A percentile compares a stretch with the other conserved stretches of the same genome.
These are phyloP conservation scores for Ophiostoma perfectum DNA, from an alignment of 2,329 filamentous ascomycete genomes.

Conservation along the genomic window DNA sequence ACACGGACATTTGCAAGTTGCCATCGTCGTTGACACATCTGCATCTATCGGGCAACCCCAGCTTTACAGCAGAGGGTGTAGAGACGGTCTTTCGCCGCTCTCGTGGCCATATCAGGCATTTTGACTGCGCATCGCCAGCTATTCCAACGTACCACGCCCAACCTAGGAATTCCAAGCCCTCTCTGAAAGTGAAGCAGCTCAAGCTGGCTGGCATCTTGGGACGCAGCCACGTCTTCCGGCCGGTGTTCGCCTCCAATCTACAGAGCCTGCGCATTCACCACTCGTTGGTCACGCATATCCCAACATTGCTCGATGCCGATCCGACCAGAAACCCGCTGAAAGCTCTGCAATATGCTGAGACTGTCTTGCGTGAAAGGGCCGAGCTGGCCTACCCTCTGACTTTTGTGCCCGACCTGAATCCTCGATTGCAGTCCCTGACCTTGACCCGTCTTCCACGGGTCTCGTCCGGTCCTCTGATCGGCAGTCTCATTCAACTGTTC, in stretches of 20 bases:
- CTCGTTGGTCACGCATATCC: slow-evolving; percentile 53
- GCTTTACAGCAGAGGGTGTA: slow-evolving; percentile 42
- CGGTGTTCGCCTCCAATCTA: slow-evolving; percentile 49
- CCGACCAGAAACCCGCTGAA: slow-evolving; percentile 32
- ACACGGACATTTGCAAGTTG: slow-evolving; percentile 29
- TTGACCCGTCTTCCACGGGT: slow-evolving; percentile 51
- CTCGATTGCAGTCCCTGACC: slow-evolving; percentile 48
- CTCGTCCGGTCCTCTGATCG: slow-evolving; percentile 46
- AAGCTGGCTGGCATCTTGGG: slow-evolving; percentile 40
- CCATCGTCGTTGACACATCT: slow-evolving; percentile 48
- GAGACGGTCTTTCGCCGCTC: slow-evolving; percentile 40
- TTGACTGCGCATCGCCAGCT: slow-evolving; percentile 46
- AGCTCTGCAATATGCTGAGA: slow-evolving; percentile 43
- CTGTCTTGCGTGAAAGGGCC: slow-evolving; percentile 38
- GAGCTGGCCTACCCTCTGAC: slow-evolving; percentile 43
- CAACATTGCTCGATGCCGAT: slow-evolving; percentile 38
- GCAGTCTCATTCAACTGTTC: slow-evolving; percentile 46
- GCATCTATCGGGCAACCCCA: slow-evolving; percentile 45
- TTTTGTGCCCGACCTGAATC: slow-evolving; percentile 53
- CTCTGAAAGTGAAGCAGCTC: background rate
- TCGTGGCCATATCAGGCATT: slow-evolving; percentile 45
- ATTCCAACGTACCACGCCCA: background rate
- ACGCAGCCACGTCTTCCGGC: slow-evolving; percentile 45
- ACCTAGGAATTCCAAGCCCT: background rate
- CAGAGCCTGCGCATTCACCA: slow-evolving; percentile 53